Evolutionary conservation across 352 stramenopile species (phyloP), one percentile per base, ranked within the genome.

Genomic region (Globisporangium camurandrum): DNA sequence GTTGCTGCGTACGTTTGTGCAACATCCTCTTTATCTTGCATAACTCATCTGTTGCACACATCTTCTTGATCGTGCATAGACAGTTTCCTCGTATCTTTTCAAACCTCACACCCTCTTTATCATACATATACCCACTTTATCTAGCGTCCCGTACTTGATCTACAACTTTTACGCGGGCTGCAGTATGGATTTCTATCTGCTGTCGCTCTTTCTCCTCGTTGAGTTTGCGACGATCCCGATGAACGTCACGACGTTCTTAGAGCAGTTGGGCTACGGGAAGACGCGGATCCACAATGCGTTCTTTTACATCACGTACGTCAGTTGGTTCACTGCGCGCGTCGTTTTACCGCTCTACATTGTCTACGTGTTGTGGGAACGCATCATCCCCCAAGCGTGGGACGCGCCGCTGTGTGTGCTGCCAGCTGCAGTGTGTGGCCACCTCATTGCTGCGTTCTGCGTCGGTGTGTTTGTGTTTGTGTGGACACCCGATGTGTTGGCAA

Each of bases 171-270:
- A 84, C 58, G 27, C 73, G 0, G 77, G 75, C 42, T 93, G 82
- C 49, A 66, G 61, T 16, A 78, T 88, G 61, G 76, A 90, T 49
- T 56, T 86, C 54, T 93, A 88, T 57, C 57, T 90, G 50, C 62
- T 93, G 44, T 81, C 75, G 57, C 63, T 90, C 33, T 93, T 89
- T 46, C 56, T 93, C 52, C 70, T 93, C 45, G 82, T 93, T n/a
- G 82, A 93, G 54, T 74, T 90, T 36, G 81, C 79, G 1, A 75
- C 89, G 31, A 80, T 89, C 30, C 82, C 82, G 49, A 76, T 93
- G 40, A 93, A 93, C 57, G 53, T 88, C 42, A 81, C 76, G 26
- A 86, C 72, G 33, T 83, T 93, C 57, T 66, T 93, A 39, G 82
- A 93, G 53, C 72, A 88, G 40, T 56, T 93, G 40, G 78, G 79